These are phyloP conservation scores for Colletotrichum coccodes DNA, from an alignment of 2,329 filamentous ascomycete species.

Conservation along the genomic window DNA sequence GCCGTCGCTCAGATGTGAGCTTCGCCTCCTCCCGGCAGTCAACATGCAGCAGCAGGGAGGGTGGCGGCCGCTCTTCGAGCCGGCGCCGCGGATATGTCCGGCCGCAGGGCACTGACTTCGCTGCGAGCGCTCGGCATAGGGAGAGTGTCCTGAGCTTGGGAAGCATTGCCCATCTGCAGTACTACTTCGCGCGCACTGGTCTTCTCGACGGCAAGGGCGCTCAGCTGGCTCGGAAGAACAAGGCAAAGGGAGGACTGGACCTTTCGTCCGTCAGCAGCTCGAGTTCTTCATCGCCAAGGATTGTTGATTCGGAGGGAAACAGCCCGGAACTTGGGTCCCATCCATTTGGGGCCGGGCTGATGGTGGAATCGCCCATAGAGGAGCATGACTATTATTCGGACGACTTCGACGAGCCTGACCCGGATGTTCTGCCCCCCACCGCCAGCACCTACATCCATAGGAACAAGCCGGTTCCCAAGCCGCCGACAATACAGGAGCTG, in stretches of 20 bases:
- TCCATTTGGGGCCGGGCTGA: conserved; percentile 46
- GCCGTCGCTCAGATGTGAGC: conserved; percentile 55
- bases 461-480: conserved; percentile 82
- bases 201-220: conserved; percentile 93
- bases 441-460: conserved; percentile 94
- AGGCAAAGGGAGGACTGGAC: conserved; percentile 68
- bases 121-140: conserved; percentile 86
- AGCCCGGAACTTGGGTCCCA: conserved; percentile 64
- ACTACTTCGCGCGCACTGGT: conserved; percentile 96
- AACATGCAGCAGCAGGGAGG: conserved; percentile 53
- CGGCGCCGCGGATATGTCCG: conserved; percentile 86
- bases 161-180: conserved; percentile 96
- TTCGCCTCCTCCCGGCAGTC: conserved; percentile 55
- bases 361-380: conserved; percentile 60
- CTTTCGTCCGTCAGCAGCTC: conserved; percentile 56
- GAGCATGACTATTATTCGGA: conserved; percentile 63
- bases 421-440: conserved; percentile 92
- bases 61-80: conserved; percentile 41
- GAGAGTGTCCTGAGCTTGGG: conserved; percentile 97
- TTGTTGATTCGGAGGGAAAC: conserved; percentile 61
- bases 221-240: conserved; percentile 80
- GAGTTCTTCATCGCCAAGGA: conserved; percentile 47
- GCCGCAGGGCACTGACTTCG: conserved; percentile 88
- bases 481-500: conserved; percentile 84
- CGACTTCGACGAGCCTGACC: conserved; percentile 73